A percentile compares a stretch with the other conserved stretches of the same genome.
Evolutionary conservation across 2,329 filamentous ascomycete species (phyloP).

Genomic region (Coniella lustricola): DNA sequence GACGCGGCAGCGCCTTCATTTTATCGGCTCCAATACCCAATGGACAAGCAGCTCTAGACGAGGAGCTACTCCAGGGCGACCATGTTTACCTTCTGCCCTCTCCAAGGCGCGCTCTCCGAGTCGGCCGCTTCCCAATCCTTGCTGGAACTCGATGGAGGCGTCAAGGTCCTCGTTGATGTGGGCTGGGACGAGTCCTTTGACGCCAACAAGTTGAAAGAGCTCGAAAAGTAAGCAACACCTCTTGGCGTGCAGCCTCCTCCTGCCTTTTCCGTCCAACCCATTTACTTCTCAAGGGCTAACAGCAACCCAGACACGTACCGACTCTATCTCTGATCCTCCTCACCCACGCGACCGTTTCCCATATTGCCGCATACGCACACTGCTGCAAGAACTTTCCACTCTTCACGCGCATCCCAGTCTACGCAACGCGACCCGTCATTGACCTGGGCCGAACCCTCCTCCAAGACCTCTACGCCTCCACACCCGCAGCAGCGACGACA

Average conservation of each 20-base stretch:
- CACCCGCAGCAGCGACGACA: constrained; percentile 78
- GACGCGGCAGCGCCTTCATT: background rate
- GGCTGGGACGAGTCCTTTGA: constrained; percentile 96
- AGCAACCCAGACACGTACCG: constrained; percentile 63
- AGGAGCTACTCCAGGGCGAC: constrained; percentile 19
- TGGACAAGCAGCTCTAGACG: constrained; percentile 8
- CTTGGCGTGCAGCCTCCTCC: too few species aligned
- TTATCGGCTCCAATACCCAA: background rate
- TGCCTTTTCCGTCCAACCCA: too few species aligned
- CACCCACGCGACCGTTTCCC: constrained; percentile 85
- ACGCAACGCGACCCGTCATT: constrained; percentile 89
- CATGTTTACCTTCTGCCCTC: constrained; percentile 95
- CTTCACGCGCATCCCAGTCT: constrained; percentile 87
- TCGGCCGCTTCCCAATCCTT: constrained; percentile 90
- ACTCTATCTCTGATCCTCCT: constrained; percentile 90
- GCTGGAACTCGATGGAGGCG: constrained; percentile 89
- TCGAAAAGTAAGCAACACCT: constrained; percentile 82
- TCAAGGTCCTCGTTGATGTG: constrained; percentile 90
- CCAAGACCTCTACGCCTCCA: constrained; percentile 87
- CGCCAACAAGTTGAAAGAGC: constrained; percentile 69
- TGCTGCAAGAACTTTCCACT: constrained; percentile 94
- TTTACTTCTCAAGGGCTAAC: too few species aligned
- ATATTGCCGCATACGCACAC: constrained; percentile 89
- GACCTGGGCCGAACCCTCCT: constrained; percentile 84
- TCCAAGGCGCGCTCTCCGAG: constrained; percentile 84